phyloP scores from a whole-genome alignment of 208 protist genomes.

The Leishmania lainsoni region DNA sequence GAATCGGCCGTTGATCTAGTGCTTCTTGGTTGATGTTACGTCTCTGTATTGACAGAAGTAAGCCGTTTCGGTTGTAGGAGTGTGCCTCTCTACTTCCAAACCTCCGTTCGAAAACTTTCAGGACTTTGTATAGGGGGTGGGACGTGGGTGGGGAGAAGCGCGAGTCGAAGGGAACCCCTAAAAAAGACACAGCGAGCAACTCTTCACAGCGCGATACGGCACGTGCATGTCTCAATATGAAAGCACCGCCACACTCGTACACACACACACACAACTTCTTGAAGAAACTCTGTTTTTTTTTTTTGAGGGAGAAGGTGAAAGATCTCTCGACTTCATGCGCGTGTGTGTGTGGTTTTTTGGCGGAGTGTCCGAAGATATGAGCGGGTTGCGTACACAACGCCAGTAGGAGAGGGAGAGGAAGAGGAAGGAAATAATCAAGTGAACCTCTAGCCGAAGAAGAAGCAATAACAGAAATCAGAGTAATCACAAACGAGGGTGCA shows the following conservation, averaged over 20 bases:
- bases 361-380: background rate
- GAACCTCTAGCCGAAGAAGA: background rate
- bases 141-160: background rate
- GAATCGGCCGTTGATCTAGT: background rate
- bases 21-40: background rate
- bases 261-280: background rate
- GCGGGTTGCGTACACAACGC: background rate
- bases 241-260: background rate
- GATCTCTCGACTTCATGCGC: background rate
- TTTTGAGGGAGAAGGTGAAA: background rate
- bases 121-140: background rate
- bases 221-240: background rate
- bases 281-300: background rate
- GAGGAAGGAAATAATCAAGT: background rate
- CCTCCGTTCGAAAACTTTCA: background rate
- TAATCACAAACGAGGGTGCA: background rate
- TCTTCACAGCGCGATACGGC: too few species aligned
- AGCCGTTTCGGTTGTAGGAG: background rate
- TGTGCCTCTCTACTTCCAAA: background rate
- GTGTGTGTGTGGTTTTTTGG: background rate
- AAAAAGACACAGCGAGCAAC: background rate
- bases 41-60: slow-evolving; percentile 5
- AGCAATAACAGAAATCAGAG: background rate
- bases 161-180: background rate
- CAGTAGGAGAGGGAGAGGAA: slow-evolving; percentile 16